phyloP scores from a whole-genome alignment of 2,329 filamentous ascomycete genomes.

The Grosmannia clavigera region DNA sequence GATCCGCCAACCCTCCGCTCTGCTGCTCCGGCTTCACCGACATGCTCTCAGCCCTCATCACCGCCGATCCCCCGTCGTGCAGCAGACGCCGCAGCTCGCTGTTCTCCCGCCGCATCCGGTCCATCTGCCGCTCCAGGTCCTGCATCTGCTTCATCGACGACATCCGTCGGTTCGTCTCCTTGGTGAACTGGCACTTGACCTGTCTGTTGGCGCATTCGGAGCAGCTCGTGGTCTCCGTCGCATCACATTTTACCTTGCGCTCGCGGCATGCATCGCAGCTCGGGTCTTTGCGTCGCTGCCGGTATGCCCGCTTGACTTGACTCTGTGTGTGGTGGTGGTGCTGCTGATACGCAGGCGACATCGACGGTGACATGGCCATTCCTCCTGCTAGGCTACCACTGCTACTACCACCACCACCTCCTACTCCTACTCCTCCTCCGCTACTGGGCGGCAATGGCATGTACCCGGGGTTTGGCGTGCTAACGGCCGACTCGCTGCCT shows the following conservation, averaged over 20 bases:
- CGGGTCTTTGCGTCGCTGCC: conserved; percentile 88
- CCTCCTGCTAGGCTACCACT: background rate
- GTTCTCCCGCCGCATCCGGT: conserved; percentile 69
- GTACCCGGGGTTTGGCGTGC: conserved; percentile 38
- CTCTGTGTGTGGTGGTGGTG: conserved; percentile 33
- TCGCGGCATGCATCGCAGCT: conserved; percentile 96
- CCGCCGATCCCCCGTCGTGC: background rate
- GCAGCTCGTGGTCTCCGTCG: conserved; percentile 89
- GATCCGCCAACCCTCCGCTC: background rate
- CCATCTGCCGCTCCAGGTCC: conserved; percentile 86
- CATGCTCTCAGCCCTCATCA: background rate
- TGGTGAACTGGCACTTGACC: conserved; percentile 97
- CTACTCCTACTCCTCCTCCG: background rate
- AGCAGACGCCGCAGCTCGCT: conserved; percentile 56
- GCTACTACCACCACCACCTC: background rate
- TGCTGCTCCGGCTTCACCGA: background rate
- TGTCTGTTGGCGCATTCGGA: conserved; percentile 95
- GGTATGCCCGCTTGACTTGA: conserved; percentile 88
- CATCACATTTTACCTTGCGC: conserved; percentile 78
- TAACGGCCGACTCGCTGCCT: conserved; percentile 45
- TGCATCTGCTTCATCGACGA: conserved; percentile 99
- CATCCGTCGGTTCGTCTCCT: conserved; percentile 97
- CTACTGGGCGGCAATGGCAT: conserved; percentile 6
- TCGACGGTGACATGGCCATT: background rate
- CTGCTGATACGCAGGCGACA: background rate